Evolutionary conservation across 2,329 filamentous ascomycete genomes (phyloP), one percentile per base, ranked within the genome.

Genomic region (Coniochaeta sp.): DNA sequence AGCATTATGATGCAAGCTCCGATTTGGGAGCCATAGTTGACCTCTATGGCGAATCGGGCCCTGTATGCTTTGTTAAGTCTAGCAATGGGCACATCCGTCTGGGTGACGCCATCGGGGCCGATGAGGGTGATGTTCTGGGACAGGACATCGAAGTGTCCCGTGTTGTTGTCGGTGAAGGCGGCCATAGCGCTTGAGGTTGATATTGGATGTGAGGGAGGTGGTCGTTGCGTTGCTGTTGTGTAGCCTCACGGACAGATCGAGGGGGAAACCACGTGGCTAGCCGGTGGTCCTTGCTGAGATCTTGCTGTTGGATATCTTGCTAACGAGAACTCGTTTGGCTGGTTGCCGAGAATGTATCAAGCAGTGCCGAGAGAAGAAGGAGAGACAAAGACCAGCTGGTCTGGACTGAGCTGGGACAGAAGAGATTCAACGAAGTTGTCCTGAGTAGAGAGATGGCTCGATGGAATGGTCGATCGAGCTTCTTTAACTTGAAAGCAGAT

Each of bases 1-100:
- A 91, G 71, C 61, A 90, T 79, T 54, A 86, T 68, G 52, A 85
- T 57, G 46, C 79, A 81, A 22, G 86, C 81, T 27, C 89, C 89
- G 49, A 91, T 74, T 64, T 92, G 87, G 16, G 78, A 70, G 50
- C 80, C 84, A 63, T 85, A 89, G 67, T 83, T 85, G 72, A 88
- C 51, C 18, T 55, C 27, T 0, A 31, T 12, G 6, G 51, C 22
- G 47, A 50, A 10, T 16, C 40, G 18, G 6, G 63, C 61, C 24
- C 60, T 56, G 55, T 65, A 67, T 48, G 64, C 58, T 24, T 47
- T 32, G n/a, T n/a, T n/a, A n/a, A n/a, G n/a, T n/a, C n/a, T n/a
- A n/a, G n/a, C n/a, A n/a, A n/a, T n/a, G n/a, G n/a, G n/a, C n/a
- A n/a, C n/a, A n/a, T n/a, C n/a, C 52, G 71, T 59, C 12, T 58